These are phyloP conservation scores for Aspergillus sp. DNA, from an alignment of 2,329 filamentous ascomycete species.

Conservation along the genomic window DNA sequence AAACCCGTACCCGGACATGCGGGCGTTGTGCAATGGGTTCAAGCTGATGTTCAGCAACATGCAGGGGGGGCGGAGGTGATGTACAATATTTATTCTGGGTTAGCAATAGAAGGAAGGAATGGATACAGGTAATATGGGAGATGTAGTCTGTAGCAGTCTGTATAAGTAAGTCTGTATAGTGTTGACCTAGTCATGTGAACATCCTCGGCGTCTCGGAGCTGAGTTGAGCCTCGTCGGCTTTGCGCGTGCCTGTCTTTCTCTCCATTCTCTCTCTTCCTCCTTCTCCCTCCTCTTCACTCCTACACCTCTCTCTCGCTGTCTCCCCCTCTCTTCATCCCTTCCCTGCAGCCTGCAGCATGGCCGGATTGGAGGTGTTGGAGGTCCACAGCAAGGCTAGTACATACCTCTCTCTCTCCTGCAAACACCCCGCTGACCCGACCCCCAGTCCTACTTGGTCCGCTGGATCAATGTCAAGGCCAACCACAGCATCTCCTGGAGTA, in stretches of 20 bases:
- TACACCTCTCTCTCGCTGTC: not conserved
- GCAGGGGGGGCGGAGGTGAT: slow-evolving; percentile 31
- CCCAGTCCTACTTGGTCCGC: slow-evolving; percentile 89
- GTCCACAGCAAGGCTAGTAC: slow-evolving; percentile 84
- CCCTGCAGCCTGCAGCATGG: slow-evolving; percentile 49
- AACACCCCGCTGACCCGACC: slow-evolving; percentile 12
- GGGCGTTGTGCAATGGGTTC: slow-evolving; percentile 91
- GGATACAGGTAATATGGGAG: slow-evolving; percentile 20
- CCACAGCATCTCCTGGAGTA: slow-evolving; percentile 92
- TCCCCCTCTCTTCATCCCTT: slow-evolving; percentile 1
- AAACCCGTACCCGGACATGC: slow-evolving; percentile 87
- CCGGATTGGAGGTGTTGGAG: slow-evolving; percentile 90
- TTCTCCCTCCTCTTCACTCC: slow-evolving; percentile 10
- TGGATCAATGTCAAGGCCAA: slow-evolving; percentile 89
- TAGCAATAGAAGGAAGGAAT: slow-evolving; percentile 6
- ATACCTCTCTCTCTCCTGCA: not conserved
- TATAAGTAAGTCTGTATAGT: too few relatives aligned
- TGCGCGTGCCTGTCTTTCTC: slow-evolving; percentile 4
- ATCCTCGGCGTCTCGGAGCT: not conserved
- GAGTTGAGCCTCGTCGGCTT: not conserved
- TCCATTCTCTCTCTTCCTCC: slow-evolving; percentile 1
- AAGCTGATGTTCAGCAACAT: slow-evolving; percentile 71
- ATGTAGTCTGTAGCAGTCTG: too few relatives aligned
- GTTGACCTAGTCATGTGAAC: not conserved
- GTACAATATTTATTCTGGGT: too few relatives aligned